Evolutionary conservation across 73 alveolate species (phyloP), one percentile per base, ranked within the genome.

Genomic region (Uronychia binucleata): DNA sequence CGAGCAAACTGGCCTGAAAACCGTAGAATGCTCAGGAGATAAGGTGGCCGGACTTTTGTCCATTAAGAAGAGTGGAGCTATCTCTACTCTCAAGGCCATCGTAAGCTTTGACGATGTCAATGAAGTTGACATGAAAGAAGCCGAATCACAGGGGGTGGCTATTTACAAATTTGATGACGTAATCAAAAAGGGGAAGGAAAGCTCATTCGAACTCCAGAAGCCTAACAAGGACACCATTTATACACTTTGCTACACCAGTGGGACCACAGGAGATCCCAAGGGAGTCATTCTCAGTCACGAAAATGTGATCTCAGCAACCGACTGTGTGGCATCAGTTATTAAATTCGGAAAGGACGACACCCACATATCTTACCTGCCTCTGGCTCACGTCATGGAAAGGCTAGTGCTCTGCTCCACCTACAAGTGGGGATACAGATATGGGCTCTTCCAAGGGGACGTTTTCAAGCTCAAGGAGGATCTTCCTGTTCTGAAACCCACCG

Each of bases 351-450:
- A 83, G 34, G 58, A 31, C 30, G 99, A 97, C 91, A 89, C 86
- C 35, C 93, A 94, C 90, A 74, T 97, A 86, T 91, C 98, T n/a
- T 97, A 97, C 88, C 84, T 97, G 32, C 99, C 99, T 30, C 87
- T 95, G 34, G 99, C 99, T 0, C 99, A 97, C 88, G 92, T 97
- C 31, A 90, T 96, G 90, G 99, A 97, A 83, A 94, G 97, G 84
- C 77, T 94, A 79, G 92, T 94, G 75, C 80, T 92, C 29, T n/a
- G n/a, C n/a, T n/a, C n/a, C n/a, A 82, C 80, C 57, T 82, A 84
- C 87, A 98, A 97, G n/a, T n/a, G n/a, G n/a, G n/a, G n/a, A n/a
- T 46, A 84, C 0, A 28, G 80, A 33, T 86, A 91, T 80, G 98
- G 98, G 0, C 89, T 95, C 88, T 97, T 88, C 77, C 75, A 92